phyloP scores from a whole-genome alignment of 2,329 filamentous ascomycete species.

The Thermothelomyces thermophilus region DNA sequence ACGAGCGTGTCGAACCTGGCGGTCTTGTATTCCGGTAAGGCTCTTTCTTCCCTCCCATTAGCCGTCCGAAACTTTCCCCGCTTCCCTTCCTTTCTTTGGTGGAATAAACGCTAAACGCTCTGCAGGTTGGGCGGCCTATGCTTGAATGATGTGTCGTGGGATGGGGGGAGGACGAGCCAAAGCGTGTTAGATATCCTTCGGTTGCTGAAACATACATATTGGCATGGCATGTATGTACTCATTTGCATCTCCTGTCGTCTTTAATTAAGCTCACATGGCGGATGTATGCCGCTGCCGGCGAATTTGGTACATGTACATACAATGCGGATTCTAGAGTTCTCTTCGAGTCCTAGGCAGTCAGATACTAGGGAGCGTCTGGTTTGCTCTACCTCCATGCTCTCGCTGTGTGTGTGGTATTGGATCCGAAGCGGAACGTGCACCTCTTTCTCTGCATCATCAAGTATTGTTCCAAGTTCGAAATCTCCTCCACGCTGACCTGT shows the following conservation, averaged over 20 bases:
- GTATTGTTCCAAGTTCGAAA: background rate
- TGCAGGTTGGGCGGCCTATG: slow-evolving; percentile 42
- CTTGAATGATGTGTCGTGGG: slow-evolving; percentile 28
- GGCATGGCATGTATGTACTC: too few species aligned
- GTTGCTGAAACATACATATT: background rate
- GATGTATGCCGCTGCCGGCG: background rate
- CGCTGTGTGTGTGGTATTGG: background rate
- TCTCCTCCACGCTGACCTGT: background rate
- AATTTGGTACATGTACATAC: too few species aligned
- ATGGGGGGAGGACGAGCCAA: background rate
- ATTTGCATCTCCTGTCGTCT: background rate
- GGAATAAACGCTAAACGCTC: slow-evolving; percentile 7
- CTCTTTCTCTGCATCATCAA: background rate
- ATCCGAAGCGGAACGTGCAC: background rate
- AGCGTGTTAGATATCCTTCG: background rate
- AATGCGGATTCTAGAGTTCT: too few species aligned
- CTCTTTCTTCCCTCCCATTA: slow-evolving; percentile 18
- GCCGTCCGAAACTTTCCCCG: too few species aligned
- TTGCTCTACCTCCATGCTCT: too few species aligned
- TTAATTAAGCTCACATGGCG: background rate
- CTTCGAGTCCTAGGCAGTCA: too few species aligned
- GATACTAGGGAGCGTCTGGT: too few species aligned
- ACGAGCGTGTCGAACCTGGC: slow-evolving; percentile 90
- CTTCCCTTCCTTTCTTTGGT: background rate
- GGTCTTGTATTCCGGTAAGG: slow-evolving; percentile 74